Base-by-base conservation (phyloP, 2,329 filamentous ascomycete species). In the Seiridium unicorne region DNA sequence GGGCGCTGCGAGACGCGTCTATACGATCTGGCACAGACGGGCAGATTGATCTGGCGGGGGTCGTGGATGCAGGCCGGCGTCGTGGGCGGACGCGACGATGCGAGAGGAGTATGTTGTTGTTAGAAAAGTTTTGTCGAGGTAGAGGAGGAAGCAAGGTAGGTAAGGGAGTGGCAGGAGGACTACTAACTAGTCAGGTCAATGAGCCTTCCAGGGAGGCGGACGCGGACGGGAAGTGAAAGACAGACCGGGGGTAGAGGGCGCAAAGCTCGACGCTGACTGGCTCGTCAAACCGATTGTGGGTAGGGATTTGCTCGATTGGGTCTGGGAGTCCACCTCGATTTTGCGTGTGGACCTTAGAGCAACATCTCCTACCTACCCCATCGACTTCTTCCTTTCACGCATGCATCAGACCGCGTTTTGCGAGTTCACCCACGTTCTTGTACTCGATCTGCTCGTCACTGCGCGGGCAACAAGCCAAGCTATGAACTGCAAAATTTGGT, bases 381-480 rank as follows among this genome's bases (percentile, higher is more conserved):
- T 61, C 60, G 44, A 59, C 57, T 51, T 59, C 38, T 48, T 58
- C 48, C 48, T 58, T 58, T 51, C 42, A 36, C 31, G 40, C 59
- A 55, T 58, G 48, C 35, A 55, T 51, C 51, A 51, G n/a, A 70
- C 69, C 69, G 68, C 69, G 69, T 68, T 64, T 57, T 66, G 65
- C 51, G 61, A 72, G 73, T 77, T 76, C 67, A 72, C 74, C 75
- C 70, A 76, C 79, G 75, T 90, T 83, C 80, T 86, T 87, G 81
- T 84, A 84, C 87, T 91, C 82, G 69, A 87, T 88, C 69, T 79
- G 77, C 76, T 86, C 86, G 77, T 73, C 74, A 47, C 54, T 59
- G 55, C 48, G 60, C 63, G 75, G 64, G 74, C 78, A 76, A 74
- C 78, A 76, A 49, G 70, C 66, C 56, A 69, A 76, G 73, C 71